Percentiles rank a stretch among this genome's conserved stretches.
These are phyloP conservation scores for Chondrostereum purpureum DNA, from an alignment of 1,284 basidiomycete genomes.

Conservation along the genomic window DNA sequence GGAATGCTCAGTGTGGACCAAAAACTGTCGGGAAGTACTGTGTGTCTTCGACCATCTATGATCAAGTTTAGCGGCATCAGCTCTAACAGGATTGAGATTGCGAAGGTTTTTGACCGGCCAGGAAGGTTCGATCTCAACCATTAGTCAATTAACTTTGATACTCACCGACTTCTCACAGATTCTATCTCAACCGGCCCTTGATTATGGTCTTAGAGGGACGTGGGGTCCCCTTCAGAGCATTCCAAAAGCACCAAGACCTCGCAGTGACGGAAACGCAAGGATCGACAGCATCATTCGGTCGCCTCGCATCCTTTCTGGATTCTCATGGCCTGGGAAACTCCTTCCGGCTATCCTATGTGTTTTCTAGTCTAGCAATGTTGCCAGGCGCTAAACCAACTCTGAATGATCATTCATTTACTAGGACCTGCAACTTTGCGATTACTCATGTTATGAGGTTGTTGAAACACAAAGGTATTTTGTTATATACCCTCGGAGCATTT, in stretches of 20 bases:
- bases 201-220: conserved; percentile 62
- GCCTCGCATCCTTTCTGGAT: conserved; percentile 42
- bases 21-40: conserved; percentile 33
- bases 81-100: conserved; percentile 52
- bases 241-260: conserved; percentile 44
- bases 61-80: conserved; percentile 53
- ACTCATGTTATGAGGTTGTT: conserved; percentile 61
- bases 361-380: conserved; percentile 30
- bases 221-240: conserved; percentile 46
- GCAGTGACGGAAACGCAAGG: conserved; percentile 43
- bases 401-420: conserved; percentile 41
- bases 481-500: no score
- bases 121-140: conserved; percentile 28
- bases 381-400: conserved; percentile 21
- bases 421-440: conserved; percentile 44
- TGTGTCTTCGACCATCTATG: conserved; percentile 53
- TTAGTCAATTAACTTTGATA: neutral
- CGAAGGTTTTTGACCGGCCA: conserved; percentile 54
- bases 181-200: conserved; percentile 61
- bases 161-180: neutral
- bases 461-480: conserved; percentile 39
- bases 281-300: conserved; percentile 35
- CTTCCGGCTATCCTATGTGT: conserved; percentile 33
- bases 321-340: conserved; percentile 35
- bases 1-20: conserved; percentile 57